Percentiles rank a stretch among this genome's conserved stretches.
These are phyloP conservation scores for Calycina herbarum DNA, from an alignment of 2,329 filamentous ascomycete genomes.

Conservation along the genomic window DNA sequence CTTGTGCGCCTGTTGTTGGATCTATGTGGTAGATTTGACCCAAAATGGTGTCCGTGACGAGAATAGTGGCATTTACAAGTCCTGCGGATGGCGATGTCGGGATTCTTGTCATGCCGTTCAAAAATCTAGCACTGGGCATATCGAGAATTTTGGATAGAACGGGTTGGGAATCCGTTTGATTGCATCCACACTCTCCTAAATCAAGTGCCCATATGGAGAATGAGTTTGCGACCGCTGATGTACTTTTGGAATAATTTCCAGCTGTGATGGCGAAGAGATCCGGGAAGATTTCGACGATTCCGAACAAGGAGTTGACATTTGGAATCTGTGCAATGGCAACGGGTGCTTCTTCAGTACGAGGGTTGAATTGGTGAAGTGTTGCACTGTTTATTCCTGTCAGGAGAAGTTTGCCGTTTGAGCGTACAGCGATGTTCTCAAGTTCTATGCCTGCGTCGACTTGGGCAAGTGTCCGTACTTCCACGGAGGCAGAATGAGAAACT, in stretches of 20 bases:
- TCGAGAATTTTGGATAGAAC: conserved; percentile 24
- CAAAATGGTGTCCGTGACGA: conserved; percentile 7
- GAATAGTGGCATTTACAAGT: conserved; percentile 29
- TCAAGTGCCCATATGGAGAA: background rate
- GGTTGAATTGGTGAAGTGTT: conserved; percentile 28
- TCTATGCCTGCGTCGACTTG: conserved; percentile 9
- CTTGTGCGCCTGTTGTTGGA: background rate
- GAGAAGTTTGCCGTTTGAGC: conserved; percentile 53
- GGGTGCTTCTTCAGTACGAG: conserved; percentile 21
- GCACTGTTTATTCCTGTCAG: conserved; percentile 36
- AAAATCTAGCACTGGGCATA: conserved; percentile 7
- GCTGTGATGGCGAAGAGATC: conserved; percentile 18
- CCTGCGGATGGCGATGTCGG: conserved; percentile 20
- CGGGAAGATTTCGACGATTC: conserved; percentile 37
- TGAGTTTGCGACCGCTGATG: background rate
- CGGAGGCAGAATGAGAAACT: background rate
- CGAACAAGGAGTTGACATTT: conserved; percentile 31
- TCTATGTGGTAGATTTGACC: background rate
- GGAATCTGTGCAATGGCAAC: conserved; percentile 35
- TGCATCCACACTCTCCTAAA: background rate
- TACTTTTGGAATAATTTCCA: too few relatives aligned
- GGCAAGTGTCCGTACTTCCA: background rate
- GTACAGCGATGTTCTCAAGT: conserved; percentile 35
- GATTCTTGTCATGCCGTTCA: conserved; percentile 28
- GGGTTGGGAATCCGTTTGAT: conserved; percentile 20